These are phyloP conservation scores for Adansonia rubrostipa DNA, from an alignment of 441 rosid genomes.

Conservation along the genomic window DNA sequence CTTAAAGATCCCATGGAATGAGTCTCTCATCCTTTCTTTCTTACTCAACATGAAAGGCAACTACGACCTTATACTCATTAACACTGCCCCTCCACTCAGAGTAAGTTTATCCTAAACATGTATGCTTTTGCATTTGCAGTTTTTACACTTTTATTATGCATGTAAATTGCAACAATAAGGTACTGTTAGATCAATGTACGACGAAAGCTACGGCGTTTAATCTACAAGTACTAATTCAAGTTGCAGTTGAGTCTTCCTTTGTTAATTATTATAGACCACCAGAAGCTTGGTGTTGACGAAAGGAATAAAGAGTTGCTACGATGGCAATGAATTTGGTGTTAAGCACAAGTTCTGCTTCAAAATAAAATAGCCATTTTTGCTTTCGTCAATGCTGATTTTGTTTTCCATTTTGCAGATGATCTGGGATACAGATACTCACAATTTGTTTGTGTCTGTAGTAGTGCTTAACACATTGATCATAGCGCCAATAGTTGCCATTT, in stretches of 20 bases:
- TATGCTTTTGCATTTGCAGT: background rate
- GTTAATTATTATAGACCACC: background rate
- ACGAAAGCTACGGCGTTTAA: background rate
- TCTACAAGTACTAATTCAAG: background rate
- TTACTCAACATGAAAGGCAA: conserved; percentile 77
- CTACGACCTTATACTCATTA: conserved; percentile 58
- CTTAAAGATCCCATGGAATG: conserved; percentile 53
- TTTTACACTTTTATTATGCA: background rate
- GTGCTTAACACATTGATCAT: conserved; percentile 61
- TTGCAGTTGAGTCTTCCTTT: background rate
- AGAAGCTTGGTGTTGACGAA: background rate
- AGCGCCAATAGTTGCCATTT: conserved; percentile 52
- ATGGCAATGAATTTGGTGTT: background rate
- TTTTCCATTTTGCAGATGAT: conserved; percentile 35
- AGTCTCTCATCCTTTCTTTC: conserved; percentile 58
- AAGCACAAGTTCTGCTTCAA: background rate
- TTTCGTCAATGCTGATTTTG: background rate
- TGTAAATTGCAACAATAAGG: background rate
- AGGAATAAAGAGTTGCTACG: background rate
- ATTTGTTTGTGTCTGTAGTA: conserved; percentile 50
- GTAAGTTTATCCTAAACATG: conserved; percentile 21
- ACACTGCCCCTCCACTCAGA: conserved; percentile 27
- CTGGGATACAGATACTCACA: conserved; percentile 48
- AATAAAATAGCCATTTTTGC: background rate
- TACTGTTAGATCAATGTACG: background rate